Percentiles rank a stretch among this genome's conserved stretches.
phyloP scores from a whole-genome alignment of 2,329 filamentous ascomycete species.

The Aspergillus neoniger region DNA sequence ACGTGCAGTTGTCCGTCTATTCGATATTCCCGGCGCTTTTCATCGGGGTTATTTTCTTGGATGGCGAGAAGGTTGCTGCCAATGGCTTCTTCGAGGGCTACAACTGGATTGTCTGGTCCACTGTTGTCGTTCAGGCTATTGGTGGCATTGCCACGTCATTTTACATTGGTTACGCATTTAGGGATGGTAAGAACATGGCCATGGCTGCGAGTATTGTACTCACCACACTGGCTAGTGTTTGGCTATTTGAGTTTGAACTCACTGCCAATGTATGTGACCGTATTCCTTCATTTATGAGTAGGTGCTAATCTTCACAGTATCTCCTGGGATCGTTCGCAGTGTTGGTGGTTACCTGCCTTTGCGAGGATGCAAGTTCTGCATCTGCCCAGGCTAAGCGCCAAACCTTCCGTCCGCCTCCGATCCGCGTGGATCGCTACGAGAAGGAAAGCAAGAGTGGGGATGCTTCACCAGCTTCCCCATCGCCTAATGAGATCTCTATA shows the following conservation, averaged over 20 bases:
- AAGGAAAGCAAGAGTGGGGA: slow-evolving; percentile 64
- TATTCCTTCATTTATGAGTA: slow-evolving; percentile 7
- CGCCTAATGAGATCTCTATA: slow-evolving; percentile 50
- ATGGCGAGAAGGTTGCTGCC: slow-evolving; percentile 78
- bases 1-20: slow-evolving; percentile 92
- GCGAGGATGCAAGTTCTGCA: slow-evolving; percentile 59
- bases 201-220: slow-evolving; percentile 89
- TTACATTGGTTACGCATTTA: slow-evolving; percentile 80
- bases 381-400: slow-evolving; percentile 43
- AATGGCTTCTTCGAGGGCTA: slow-evolving; percentile 95
- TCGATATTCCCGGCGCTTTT: slow-evolving; percentile 87
- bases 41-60: slow-evolving; percentile 81
- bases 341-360: slow-evolving; percentile 79
- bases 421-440: slow-evolving; percentile 71
- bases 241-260: slow-evolving; percentile 79
- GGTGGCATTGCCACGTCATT: slow-evolving; percentile 83
- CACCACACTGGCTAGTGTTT: slow-evolving; percentile 80
- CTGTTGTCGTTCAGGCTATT: slow-evolving; percentile 77
- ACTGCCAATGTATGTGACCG: slow-evolving; percentile 66
- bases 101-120: slow-evolving; percentile 86
- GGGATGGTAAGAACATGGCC: slow-evolving; percentile 91
- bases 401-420: slow-evolving; percentile 50
- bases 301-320: slow-evolving; percentile 61
- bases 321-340: slow-evolving; percentile 77
- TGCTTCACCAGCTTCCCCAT: slow-evolving; percentile 25